Base-by-base conservation (phyloP, 1,284 basidiomycete species). In the Testicularia cyperi region DNA sequence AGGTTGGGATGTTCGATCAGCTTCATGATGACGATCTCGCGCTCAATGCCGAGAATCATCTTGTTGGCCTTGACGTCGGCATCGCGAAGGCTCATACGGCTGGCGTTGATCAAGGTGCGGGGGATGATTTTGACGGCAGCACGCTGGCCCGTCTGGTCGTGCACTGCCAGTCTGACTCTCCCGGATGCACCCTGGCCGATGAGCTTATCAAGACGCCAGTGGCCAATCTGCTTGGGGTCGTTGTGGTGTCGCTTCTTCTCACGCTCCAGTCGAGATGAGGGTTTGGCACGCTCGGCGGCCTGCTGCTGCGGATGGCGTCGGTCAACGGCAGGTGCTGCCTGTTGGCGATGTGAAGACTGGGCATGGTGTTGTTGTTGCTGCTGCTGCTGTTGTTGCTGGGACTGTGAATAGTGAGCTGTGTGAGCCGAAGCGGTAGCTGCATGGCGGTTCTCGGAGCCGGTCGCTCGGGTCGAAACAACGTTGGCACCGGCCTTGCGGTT, bases 1-100 rank as follows among this genome's bases (percentile, higher is more conserved):
- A 98, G 85, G 78, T 96, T 96, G 2, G 94, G 92, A 75, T 99
- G 94, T 69, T 95, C 88, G 71, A 98, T 88, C 20, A 98, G 86
- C 78, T 97, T 97, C 94, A 99, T 97, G 77, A 98, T 89, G 67
- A 97, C 91, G 54, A 98, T 97, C 79, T 99, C 95, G 60, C 92
- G 85, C 78, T 97, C 92, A 62, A 97, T 87, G 33, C 87, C 86
- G 34, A 90, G 83, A 52, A 88, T 82, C 66, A 90, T 86, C 79
- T 92, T 94, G 70, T 95, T 90, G 53, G 84, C 64, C 85, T 79
- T 79, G 43, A 75, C 85, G 19, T 81, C 83, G 12, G 87, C 83
- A 58, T 85, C 83, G 55, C 83, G 82, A 64, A 90, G 80, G 43
- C 87, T 87, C 76, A 86, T 82, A 18, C 84, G 81, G 38, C 88